Conservation (phyloP, 352 stramenopile genomes). For the Globisporangium orthogonon region DNA sequence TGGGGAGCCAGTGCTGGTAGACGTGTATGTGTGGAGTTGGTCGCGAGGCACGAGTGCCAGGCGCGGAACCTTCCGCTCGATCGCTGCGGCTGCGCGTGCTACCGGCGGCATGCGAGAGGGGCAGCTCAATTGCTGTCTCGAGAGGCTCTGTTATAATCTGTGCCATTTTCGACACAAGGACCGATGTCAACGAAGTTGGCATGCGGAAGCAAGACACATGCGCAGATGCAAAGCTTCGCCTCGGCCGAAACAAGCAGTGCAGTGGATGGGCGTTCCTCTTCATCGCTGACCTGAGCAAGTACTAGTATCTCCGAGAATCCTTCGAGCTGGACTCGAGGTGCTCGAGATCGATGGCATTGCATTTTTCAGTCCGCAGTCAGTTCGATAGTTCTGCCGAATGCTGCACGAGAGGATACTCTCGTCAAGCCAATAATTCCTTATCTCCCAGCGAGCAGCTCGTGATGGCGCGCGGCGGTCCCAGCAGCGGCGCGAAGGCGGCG, state of each 20-base stretch:
- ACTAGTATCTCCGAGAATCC: no score
- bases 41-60: constrained; percentile 46
- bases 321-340: no score
- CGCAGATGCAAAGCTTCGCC: no score
- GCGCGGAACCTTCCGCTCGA: constrained; percentile 30
- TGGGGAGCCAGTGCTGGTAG: not conserved
- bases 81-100: constrained; percentile 5
- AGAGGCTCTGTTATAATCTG: no score
- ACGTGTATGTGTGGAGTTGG: constrained; percentile 11
- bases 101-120: not conserved
- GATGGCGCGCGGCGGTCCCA: constrained; percentile 20
- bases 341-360: no score
- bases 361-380: not conserved
- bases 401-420: constrained; percentile 1
- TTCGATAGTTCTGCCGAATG: constrained; percentile 1
- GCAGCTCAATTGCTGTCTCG: no score
- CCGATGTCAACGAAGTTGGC: no score
- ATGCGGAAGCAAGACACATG: no score
- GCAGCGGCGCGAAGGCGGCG: constrained; percentile 8
- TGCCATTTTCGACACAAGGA: no score
- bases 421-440: not conserved
- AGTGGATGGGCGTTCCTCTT: no score
- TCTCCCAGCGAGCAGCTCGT: not conserved
- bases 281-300: no score
- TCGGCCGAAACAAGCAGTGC: no score